Conservation (phyloP, 306 rosid species). For the Astragalus glycyphyllos region DNA sequence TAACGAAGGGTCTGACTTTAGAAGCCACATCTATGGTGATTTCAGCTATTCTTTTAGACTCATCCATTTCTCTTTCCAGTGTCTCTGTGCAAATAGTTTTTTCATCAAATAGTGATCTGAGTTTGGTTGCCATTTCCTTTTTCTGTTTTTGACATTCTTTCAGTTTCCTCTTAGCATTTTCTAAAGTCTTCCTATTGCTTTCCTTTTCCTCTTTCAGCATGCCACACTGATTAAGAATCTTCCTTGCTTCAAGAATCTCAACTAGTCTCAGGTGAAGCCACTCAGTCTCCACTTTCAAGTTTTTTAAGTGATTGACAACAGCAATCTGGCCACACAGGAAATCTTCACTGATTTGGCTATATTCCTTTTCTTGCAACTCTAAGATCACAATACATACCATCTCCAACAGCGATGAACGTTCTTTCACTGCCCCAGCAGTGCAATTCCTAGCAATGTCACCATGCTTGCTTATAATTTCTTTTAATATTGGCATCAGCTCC, state of each 20-base stretch:
- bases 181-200: background rate
- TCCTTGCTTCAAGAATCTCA: constrained; percentile 32
- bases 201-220: constrained; percentile 14
- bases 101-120: background rate
- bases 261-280: constrained; percentile 34
- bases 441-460: constrained; percentile 33
- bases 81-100: constrained; percentile 5
- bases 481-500: background rate
- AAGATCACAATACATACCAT: constrained; percentile 5
- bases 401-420: constrained; percentile 2
- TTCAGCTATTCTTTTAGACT: background rate
- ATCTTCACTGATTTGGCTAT: background rate
- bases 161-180: background rate
- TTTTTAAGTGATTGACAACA: background rate
- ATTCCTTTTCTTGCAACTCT: background rate
- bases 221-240: background rate
- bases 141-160: background rate
- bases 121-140: background rate
- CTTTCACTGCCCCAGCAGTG: background rate
- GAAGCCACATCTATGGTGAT: background rate
- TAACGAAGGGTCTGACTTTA: background rate
- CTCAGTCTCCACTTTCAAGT: constrained; percentile 1
- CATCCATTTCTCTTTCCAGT: background rate
- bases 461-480: background rate
- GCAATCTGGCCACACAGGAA: background rate